Evolutionary conservation across 306 rosid species (phyloP), one percentile per base, ranked within the genome.

Genomic region (Prunus armeniaca): DNA sequence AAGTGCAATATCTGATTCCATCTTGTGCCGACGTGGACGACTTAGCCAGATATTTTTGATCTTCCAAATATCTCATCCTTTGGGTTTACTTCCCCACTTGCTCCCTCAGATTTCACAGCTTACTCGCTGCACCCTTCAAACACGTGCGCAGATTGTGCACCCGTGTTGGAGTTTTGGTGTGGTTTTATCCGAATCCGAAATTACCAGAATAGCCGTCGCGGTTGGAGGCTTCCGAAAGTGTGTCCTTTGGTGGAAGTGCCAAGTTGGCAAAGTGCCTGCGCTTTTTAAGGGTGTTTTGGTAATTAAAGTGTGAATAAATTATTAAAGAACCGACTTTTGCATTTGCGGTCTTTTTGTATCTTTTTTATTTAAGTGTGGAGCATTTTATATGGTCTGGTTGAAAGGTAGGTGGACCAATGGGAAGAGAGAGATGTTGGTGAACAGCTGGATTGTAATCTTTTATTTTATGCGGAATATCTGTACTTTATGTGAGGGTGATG

Each of bases 1-100:
- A 87, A 84, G 90, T 84, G 83, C 88, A 80, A 78, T 77, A 66
- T 84, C 82, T 11, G 77, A 66, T 78, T 80, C 89, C 75, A 75
- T 15, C 45, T 25, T 4, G 18, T 65, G 91, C 88, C 79, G n/a
- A 71, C 88, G 87, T 87, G 91, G 91, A 78, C 82, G 81, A 72
- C 81, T 72, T 4, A 63, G 76, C 66, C 79, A 25, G 83, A 84
- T 82, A 82, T 84, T 82, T 87, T 77, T 62, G 28, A 76, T 79
- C 83, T 67, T 69, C 81, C 9, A 82, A 84, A 84, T 84, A 84
- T 82, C 88, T 80, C 6, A 18, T 1, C 34, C 1, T 66, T 38
- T 79, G 38, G 9, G 10, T 22, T 15, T 20, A 20, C 19, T 4
- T 2, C 3, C 41, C 76, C 22, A 76, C 79, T 56, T 68, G 49